Evolutionary conservation across 2,329 filamentous ascomycete genomes (phyloP).

Genomic region (Cercospora sp.): DNA sequence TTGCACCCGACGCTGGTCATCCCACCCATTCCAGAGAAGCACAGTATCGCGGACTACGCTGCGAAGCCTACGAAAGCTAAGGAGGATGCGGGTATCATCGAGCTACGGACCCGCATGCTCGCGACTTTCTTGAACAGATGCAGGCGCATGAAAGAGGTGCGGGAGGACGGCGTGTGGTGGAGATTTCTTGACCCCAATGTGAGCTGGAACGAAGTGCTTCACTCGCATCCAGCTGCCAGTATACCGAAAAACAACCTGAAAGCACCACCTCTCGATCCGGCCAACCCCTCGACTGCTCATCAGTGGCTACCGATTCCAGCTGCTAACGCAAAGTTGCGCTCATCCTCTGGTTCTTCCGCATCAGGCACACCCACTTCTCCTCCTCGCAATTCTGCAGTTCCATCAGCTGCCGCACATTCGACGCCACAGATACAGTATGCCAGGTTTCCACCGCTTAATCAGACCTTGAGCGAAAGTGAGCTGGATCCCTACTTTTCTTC

Average conservation of each 20-base stretch:
- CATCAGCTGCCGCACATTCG: slow-evolving; percentile 58
- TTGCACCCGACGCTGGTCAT: slow-evolving; percentile 94
- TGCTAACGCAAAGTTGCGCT: slow-evolving; percentile 79
- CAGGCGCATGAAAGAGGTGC: slow-evolving; percentile 84
- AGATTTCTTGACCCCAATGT: slow-evolving; percentile 96
- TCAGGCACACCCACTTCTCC: slow-evolving; percentile 59
- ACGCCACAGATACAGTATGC: slow-evolving; percentile 65
- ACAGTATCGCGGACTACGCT: slow-evolving; percentile 97
- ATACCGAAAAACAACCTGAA: slow-evolving; percentile 93
- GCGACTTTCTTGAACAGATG: slow-evolving; percentile 94
- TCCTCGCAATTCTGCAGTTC: slow-evolving; percentile 49
- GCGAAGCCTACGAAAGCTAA: slow-evolving; percentile 97
- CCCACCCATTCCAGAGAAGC: slow-evolving; percentile 96
- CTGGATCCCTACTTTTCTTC: slow-evolving; percentile 94
- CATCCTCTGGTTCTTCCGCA: slow-evolving; percentile 45
- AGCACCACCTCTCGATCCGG: slow-evolving; percentile 89
- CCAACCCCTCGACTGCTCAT: slow-evolving; percentile 87
- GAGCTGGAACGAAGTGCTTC: slow-evolving; percentile 94
- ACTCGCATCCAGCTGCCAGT: slow-evolving; percentile 84
- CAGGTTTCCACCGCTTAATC: slow-evolving; percentile 78
- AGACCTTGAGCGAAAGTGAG: slow-evolving; percentile 79
- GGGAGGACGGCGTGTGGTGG: slow-evolving; percentile 95
- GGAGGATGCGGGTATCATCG: slow-evolving; percentile 95
- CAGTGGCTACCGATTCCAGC: slow-evolving; percentile 84
- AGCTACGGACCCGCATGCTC: slow-evolving; percentile 93